These are phyloP conservation scores for Tilletia indica DNA, from an alignment of 1,284 basidiomycete genomes.

Conservation along the genomic window DNA sequence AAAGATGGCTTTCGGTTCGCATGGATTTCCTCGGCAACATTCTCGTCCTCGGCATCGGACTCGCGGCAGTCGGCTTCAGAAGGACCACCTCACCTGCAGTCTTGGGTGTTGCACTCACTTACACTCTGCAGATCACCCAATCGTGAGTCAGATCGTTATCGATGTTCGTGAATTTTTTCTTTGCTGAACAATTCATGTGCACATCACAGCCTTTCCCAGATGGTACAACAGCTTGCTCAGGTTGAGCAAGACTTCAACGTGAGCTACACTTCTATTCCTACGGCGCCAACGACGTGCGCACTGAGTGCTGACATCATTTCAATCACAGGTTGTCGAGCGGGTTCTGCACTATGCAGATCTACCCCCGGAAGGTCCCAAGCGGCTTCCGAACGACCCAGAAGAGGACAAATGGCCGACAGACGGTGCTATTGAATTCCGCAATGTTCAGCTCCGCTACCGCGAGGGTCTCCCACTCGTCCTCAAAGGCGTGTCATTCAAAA, in stretches of 20 bases:
- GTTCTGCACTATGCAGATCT: slow-evolving; percentile 71
- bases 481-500: slow-evolving; percentile 64
- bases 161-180: slow-evolving; percentile 58
- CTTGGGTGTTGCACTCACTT: slow-evolving; percentile 74
- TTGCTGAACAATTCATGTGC: slow-evolving; percentile 28
- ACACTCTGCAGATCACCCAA: slow-evolving; percentile 66
- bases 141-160: slow-evolving; percentile 79
- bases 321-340: slow-evolving; percentile 66
- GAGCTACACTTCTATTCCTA: not conserved
- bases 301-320: not conserved
- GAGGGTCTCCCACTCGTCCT: slow-evolving; percentile 60
- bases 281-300: not conserved
- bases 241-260: slow-evolving; percentile 22
- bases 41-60: slow-evolving; percentile 66
- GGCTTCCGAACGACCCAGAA: slow-evolving; percentile 37
- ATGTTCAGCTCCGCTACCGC: slow-evolving; percentile 66
- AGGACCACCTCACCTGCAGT: slow-evolving; percentile 74
- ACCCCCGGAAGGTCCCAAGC: slow-evolving; percentile 76
- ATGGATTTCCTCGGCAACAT: slow-evolving; percentile 78
- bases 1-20: slow-evolving; percentile 62
- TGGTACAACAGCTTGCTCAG: slow-evolving; percentile 18
- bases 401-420: slow-evolving; percentile 15
- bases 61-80: slow-evolving; percentile 73
- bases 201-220: slow-evolving; percentile 18
- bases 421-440: slow-evolving; percentile 38